Base-by-base conservation (phyloP, 371 early-diverging fungal genomes). In the Mucor racemosus region DNA sequence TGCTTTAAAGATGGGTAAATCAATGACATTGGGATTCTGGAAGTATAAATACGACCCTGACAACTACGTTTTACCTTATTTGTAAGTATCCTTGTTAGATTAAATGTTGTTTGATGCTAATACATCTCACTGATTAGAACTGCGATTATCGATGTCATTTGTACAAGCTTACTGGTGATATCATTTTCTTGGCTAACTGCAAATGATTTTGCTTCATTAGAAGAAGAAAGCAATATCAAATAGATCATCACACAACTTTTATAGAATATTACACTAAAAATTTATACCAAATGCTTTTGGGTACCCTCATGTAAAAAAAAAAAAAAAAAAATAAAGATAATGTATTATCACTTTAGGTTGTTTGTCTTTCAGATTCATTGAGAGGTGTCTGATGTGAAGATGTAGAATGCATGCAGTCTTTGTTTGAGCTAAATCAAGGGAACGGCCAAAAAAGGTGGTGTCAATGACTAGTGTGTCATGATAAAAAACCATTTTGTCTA, bases 11-110 rank as follows among this genome's bases (percentile, higher is more conserved):
- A 76, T 92, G 73, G 89, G 88, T 13, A 84, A 84, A 69, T 79
- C 70, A 50, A 86, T 88, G 77, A 86, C 89, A 5, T 55, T 75
- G 9, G 39, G 69, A 11, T 82, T 91, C 44, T 95, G 95, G 95
- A 70, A 79, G 39, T 76, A 79, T 40, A 86, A 88, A 19, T 89
- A 91, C 58, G 94, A 95, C 62, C 94, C 94, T 10, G 94, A 95
- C 60, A 91, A 93, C 71, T 93, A 91, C 69, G 90, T 91, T n/a
- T 77, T 94, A 65, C 94, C 95, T 17, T 86, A 90, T 39, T 69
- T 95, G 84, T 85, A 85, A 82, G 81, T 74, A 15, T 33, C 11
- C 10, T 19, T 44, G 19, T 44, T 36, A 31, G 31, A 53, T 76
- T 76, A 0, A 81, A 76, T 53, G 69, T 80, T 80, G 50, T 44